These are phyloP conservation scores for Eutypella sp. DNA, from an alignment of 2,329 filamentous ascomycete species.

Conservation along the genomic window DNA sequence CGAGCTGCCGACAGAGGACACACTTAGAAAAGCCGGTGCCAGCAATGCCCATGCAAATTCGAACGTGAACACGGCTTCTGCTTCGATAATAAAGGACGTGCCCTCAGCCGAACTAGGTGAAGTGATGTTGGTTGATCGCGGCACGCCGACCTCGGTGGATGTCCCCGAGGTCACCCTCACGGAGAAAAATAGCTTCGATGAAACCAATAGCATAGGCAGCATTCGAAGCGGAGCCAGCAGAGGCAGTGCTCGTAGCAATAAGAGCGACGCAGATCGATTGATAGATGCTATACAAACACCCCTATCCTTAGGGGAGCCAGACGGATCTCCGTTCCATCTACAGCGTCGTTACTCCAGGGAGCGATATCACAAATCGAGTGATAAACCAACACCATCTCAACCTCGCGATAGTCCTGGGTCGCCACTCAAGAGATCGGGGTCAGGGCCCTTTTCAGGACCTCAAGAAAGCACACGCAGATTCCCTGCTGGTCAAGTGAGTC, in stretches of 20 bases:
- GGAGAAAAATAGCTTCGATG: constrained; percentile 31
- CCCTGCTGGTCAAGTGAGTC: background rate
- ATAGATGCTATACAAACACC: constrained; percentile 68
- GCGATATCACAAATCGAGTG: constrained; percentile 4
- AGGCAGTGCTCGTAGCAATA: constrained; percentile 44
- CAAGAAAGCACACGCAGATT: background rate
- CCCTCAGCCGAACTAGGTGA: constrained; percentile 41
- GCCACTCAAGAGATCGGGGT: background rate
- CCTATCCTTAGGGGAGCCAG: constrained; percentile 35
- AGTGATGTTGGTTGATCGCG: constrained; percentile 55
- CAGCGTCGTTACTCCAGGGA: constrained; percentile 17
- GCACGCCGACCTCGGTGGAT: constrained; percentile 18
- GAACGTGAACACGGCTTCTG: constrained; percentile 18
- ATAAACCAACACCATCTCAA: constrained; percentile 10
- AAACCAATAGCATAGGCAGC: constrained; percentile 35
- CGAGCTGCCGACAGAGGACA: constrained; percentile 48
- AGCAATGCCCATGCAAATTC: constrained; percentile 11
- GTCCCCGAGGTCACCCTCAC: constrained; percentile 14
- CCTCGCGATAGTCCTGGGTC: background rate
- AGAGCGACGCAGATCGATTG: constrained; percentile 63
- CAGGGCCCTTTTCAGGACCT: background rate
- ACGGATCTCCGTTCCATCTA: constrained; percentile 13
- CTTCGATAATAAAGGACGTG: constrained; percentile 27
- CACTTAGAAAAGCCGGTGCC: constrained; percentile 19
- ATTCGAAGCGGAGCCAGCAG: constrained; percentile 40